Percentiles rank a stretch among this genome's conserved stretches.
These are phyloP conservation scores for Starmerella asiatica DNA, from an alignment of 805 yeast species.

Conservation along the genomic window DNA sequence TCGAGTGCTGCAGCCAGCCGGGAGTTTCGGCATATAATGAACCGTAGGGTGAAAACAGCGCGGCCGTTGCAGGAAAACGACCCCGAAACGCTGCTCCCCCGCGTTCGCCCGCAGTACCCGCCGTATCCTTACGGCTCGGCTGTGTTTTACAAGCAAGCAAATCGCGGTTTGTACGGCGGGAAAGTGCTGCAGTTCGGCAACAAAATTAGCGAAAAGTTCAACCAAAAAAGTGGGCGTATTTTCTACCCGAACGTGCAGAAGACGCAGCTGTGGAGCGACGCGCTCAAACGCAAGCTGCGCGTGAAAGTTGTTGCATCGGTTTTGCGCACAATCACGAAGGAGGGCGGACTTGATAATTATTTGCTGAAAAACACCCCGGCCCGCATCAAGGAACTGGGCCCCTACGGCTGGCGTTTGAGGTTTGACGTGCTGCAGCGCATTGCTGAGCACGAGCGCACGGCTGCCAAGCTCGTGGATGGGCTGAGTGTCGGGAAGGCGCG, in stretches of 20 bases:
- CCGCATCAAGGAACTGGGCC: slow-evolving; percentile 83
- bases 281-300: slow-evolving; percentile 43
- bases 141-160: slow-evolving; percentile 63
- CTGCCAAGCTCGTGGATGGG: slow-evolving; percentile 30
- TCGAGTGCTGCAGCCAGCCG: slow-evolving; percentile 13
- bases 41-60: slow-evolving; percentile 21
- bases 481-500: slow-evolving; percentile 53
- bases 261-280: slow-evolving; percentile 73
- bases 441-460: slow-evolving; percentile 32
- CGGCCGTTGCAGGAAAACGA: slow-evolving; percentile 40
- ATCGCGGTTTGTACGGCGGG: slow-evolving; percentile 85
- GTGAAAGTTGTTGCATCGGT: slow-evolving; percentile 66
- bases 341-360: slow-evolving; percentile 90
- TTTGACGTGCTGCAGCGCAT: slow-evolving; percentile 48
- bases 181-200: slow-evolving; percentile 65
- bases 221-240: slow-evolving; percentile 48
- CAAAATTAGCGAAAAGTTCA: slow-evolving; percentile 61
- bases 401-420: slow-evolving; percentile 81
- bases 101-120: slow-evolving; percentile 35
- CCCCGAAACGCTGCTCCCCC: slow-evolving; percentile 29
- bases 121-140: slow-evolving; percentile 72
- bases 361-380: slow-evolving; percentile 76
- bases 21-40: slow-evolving; percentile 22
- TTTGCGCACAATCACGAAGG: slow-evolving; percentile 72
- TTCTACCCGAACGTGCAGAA: slow-evolving; percentile 74